These are phyloP conservation scores for Agaricus blazei DNA, from an alignment of 768 basidiomycete species.

Conservation along the genomic window DNA sequence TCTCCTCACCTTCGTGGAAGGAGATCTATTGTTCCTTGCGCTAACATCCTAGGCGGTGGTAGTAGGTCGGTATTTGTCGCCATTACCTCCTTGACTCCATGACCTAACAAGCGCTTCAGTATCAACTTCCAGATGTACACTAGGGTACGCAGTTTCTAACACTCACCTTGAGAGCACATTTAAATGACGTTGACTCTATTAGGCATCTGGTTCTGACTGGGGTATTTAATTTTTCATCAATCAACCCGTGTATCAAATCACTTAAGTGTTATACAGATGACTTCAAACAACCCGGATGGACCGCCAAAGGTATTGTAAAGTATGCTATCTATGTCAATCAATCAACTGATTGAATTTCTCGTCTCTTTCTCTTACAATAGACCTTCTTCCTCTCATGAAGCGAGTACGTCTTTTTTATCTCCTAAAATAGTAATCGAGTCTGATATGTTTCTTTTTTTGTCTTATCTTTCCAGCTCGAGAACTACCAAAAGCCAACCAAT, in stretches of 20 bases:
- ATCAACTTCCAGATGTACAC: constrained; percentile 84
- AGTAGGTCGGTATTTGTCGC: constrained; percentile 36
- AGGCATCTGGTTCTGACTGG: constrained; percentile 71
- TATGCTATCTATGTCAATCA: neutral
- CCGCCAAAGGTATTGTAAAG: constrained; percentile 42
- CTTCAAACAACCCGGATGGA: constrained; percentile 70
- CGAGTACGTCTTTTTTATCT: constrained; percentile 27
- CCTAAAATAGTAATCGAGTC: neutral
- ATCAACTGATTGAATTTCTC: neutral
- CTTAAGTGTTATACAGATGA: constrained; percentile 42
- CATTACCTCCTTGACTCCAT: neutral
- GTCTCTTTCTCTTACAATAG: constrained; percentile 24
- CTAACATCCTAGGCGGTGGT: constrained; percentile 36
- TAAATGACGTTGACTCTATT: neutral
- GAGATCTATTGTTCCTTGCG: constrained; percentile 64
- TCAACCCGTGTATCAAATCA: neutral
- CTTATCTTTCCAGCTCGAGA: constrained; percentile 48
- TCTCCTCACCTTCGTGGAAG: constrained; percentile 59
- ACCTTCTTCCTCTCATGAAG: constrained; percentile 70
- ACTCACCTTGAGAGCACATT: neutral
- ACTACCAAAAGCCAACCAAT: constrained; percentile 70
- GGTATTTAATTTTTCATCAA: constrained; percentile 30
- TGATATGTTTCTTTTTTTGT: neutral
- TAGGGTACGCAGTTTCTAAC: constrained; percentile 28
- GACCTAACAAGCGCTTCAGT: constrained; percentile 23